Percentiles rank a stretch among this genome's conserved stretches.
phyloP scores from a whole-genome alignment of 768 basidiomycete genomes.

The Clathrus columnatus region DNA sequence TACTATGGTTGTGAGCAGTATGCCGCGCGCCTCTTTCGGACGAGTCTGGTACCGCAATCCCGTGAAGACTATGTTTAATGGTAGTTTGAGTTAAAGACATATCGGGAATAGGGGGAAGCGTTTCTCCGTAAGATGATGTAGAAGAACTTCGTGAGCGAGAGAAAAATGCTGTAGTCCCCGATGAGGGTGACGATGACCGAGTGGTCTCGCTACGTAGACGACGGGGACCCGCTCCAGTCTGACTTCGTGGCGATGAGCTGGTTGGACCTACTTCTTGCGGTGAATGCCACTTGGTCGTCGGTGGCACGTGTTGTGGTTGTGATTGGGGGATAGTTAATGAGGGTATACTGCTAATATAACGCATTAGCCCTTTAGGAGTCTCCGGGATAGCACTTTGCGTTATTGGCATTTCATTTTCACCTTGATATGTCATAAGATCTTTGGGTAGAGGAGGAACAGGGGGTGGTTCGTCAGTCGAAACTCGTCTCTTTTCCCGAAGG shows the following conservation, averaged over 20 bases:
- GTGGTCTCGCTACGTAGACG: slow-evolving; percentile 35
- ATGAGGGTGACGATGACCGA: slow-evolving; percentile 53
- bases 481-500: slow-evolving; percentile 45
- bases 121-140: slow-evolving; percentile 44
- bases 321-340: slow-evolving; percentile 19
- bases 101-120: slow-evolving; percentile 31
- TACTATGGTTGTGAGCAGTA: background rate
- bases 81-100: slow-evolving; percentile 19
- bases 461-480: slow-evolving; percentile 27
- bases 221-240: slow-evolving; percentile 18
- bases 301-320: slow-evolving; percentile 13
- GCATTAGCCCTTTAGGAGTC: background rate
- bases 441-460: slow-evolving; percentile 57
- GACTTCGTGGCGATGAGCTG: slow-evolving; percentile 5
- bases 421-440: slow-evolving; percentile 21
- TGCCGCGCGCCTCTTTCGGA: background rate
- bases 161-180: slow-evolving; percentile 29
- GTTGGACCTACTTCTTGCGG: background rate
- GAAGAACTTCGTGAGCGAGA: slow-evolving; percentile 34
- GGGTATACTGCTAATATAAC: slow-evolving; percentile 5
- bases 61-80: background rate
- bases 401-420: slow-evolving; percentile 17
- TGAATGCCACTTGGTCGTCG: slow-evolving; percentile 2
- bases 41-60: background rate
- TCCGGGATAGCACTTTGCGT: slow-evolving; percentile 6